Base-by-base conservation (phyloP, 1,139 yeast species). In the Lodderomyces elongisporus region DNA sequence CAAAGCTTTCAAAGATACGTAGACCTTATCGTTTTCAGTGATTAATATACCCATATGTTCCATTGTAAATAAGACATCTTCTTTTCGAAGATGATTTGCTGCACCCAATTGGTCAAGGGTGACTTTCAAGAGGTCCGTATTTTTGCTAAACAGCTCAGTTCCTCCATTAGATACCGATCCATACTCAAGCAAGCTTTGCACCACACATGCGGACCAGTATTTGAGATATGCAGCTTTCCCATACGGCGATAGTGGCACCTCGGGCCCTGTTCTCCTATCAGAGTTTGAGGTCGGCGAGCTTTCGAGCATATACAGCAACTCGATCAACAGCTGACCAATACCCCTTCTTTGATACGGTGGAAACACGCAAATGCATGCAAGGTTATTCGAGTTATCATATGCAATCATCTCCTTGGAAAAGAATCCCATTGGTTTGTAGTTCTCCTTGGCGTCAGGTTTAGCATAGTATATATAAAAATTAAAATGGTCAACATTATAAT, bases 201-300 rank as follows among this genome's bases (percentile, higher is more conserved):
- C 58, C 10, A 68, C 39, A 28, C 49, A 54, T 30, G 68, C 66
- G 10, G 85, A 67, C 98, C 98, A 91, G 55, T 73, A 89, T n/a
- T 72, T 62, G 22, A 83, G 48, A 49, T 88, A 91, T 4, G 89
- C 75, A 4, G 76, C 62, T 33, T 71, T 69, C 0, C 98, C 98
- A 54, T 77, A 84, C 0, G 82, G 81, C 4, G 95, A 84, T 14
- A 91, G 62, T 0, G 98, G 98, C 43, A 79, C 74, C 53, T 91
- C 98, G 0, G 98, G 98, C 0, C 96, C 95, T 37, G 96, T 88
- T 50, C 89, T 91, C n/a, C n/a, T n/a, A n/a, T 35, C 93, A 85
- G 45, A 87, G 84, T 39, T 85, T 88, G 20, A 91, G 84, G 52
- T n/a, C 46, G 71, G 61, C 6, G 47, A 42, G 32, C 65, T 61